Base-by-base conservation (phyloP, 129 eudicot genomes). In the Lactuca saligna region DNA sequence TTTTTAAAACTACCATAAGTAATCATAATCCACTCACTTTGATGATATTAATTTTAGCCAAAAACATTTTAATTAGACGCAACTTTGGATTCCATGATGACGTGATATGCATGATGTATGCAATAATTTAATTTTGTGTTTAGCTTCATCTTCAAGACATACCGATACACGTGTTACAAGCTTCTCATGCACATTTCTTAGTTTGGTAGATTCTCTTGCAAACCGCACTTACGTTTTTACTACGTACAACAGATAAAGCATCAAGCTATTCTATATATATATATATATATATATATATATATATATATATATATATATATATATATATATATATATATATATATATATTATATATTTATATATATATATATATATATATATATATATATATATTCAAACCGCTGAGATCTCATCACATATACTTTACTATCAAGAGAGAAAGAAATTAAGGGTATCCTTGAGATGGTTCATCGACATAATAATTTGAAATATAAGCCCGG, bases 81-180 rank as follows among this genome's bases (percentile, higher is more conserved):
- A 57, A 29, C 15, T 57, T 7, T 29, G 39, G 63, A 57, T 57
- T 57, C 65, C 65, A n/a, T 12, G 48, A 35, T 35, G 29, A 61
- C 50, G 7, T 61, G 50, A n/a, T 13, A 34, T 61, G 8, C 4
- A 3, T 13, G 3, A 37, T 13, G 7, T 7, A 29, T 57, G 13
- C n/a, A 57, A 10, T 17, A 25, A 9, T 7, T 29, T n/a, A n/a
- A n/a, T n/a, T 20, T 57, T 11, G 5, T 12, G 12, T 46, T 11
- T 12, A 46, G n/a, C 51, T 46, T 46, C 51, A 46, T 11, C 51
- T 46, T 46, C 51, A 46, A 11, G 51, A 46, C 15, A 11, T 46
- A 25, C 29, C 2, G 29, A 25, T 25, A 46, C 51, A 46, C n/a
- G n/a, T 46, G 12, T 46, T n/a, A 46, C 51, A 11, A 46, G 51